Base-by-base conservation (phyloP, 2,329 filamentous ascomycete genomes). In the Scedosporium aurantiacum region DNA sequence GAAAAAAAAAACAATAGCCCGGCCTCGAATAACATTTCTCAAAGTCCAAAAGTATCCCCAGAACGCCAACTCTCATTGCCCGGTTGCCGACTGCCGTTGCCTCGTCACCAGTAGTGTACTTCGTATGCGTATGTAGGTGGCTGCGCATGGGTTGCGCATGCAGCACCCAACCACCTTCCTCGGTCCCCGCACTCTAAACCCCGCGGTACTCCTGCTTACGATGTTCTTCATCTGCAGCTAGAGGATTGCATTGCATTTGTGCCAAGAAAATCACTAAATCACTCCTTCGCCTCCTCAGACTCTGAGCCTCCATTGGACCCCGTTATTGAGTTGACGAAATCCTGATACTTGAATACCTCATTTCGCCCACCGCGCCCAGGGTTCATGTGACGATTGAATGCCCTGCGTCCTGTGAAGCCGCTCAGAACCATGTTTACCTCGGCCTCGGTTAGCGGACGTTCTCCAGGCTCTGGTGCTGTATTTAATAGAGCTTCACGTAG, bases 291-390 rank as follows among this genome's bases (percentile, higher is more conserved):
- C 14, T 54, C 59, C 21, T 56, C 50, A 50, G 47, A 32, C 7
- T 45, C 59, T 3, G 50, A n/a, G 16, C 67, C 70, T 28, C 72
- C 74, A 60, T 74, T 81, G 8, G 81, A 78, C 2, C 86, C 85
- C 67, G 82, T 79, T 58, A 89, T 76, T 27, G 82, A 87, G 64
- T 80, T 82, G 65, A 97, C 90, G 75, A 97, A 97, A 63, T 99
- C 94, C 64, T 90, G 85, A 71, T 97, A 99, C 69, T 86, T 84
- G 74, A 99, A 97, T 0, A 97, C 91, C 63, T 97, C 93, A 61
- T 60, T 40, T 60, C 63, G 14, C 18, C 61, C 21, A 54, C 60
- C 50, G 4, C 50, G 43, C 63, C 83, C 74, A 64, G 78, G 71
- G 68, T 74, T 72, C 72, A 77, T 78, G 68, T 73, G 78, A 67